Percentiles rank a stretch among this genome's conserved stretches.
Evolutionary conservation across 1,139 yeast species (phyloP).

Genomic region (Geotrichum restrictum): DNA sequence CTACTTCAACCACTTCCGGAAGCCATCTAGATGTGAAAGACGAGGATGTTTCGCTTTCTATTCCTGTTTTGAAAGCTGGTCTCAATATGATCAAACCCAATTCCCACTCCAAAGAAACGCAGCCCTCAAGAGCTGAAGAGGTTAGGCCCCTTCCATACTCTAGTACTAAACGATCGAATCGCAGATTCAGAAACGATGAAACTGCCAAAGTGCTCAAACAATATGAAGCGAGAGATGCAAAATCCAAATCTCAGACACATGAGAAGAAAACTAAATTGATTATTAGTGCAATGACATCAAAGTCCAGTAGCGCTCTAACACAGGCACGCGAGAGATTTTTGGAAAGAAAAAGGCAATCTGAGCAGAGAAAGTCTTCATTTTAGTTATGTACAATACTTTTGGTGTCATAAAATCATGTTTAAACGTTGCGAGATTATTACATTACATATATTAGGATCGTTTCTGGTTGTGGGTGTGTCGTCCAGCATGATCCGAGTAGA

Average conservation of each 20-base stretch:
- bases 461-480: neutral
- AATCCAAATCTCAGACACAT: conserved; percentile 47
- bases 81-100: conserved; percentile 43
- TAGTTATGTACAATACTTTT: neutral
- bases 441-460: neutral
- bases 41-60: too few relatives aligned
- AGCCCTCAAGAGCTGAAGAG: conserved; percentile 26
- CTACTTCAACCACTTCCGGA: too few relatives aligned
- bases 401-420: too few relatives aligned
- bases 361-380: neutral
- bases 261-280: conserved; percentile 46
- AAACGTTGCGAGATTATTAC: too few relatives aligned
- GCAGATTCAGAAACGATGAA: conserved; percentile 46
- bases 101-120: conserved; percentile 33
- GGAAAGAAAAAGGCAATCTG: conserved; percentile 27
- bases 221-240: conserved; percentile 47
- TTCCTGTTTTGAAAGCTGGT: conserved; percentile 31
- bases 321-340: conserved; percentile 35
- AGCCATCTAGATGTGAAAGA: too few relatives aligned
- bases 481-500: neutral
- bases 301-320: conserved; percentile 23
- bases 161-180: neutral
- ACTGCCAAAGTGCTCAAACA: conserved; percentile 51
- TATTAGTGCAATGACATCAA: conserved; percentile 13
- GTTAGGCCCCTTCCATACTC: conserved; percentile 44